These are phyloP conservation scores for Trypanosoma avium DNA, from an alignment of 208 protist genomes.

Conservation along the genomic window DNA sequence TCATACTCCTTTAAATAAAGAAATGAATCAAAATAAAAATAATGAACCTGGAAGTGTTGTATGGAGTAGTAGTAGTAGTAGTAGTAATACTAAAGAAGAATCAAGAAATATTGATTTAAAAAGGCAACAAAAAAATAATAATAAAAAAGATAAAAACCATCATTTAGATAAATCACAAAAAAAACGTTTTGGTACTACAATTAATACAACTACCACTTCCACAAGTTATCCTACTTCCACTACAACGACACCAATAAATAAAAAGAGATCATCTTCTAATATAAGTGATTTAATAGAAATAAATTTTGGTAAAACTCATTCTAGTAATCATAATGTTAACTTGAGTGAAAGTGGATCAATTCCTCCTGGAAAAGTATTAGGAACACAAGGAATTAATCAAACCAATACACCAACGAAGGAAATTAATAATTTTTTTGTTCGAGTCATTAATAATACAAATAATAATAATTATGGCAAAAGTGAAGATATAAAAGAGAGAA, in stretches of 20 bases:
- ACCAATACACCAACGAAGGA: neutral
- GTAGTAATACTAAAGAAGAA: conserved; percentile 11
- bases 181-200: neutral
- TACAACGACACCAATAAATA: neutral
- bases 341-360: neutral
- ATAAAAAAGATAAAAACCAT: neutral
- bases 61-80: conserved; percentile 8
- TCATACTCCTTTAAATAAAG: neutral
- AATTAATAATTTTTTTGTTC: conserved; percentile 11
- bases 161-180: neutral
- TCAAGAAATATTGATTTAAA: too few relatives aligned
- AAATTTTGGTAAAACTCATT: neutral
- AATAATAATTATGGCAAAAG: neutral
- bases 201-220: neutral
- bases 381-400: neutral
- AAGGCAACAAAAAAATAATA: neutral
- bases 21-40: neutral
- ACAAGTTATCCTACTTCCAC: neutral
- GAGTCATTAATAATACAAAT: conserved; percentile 3
- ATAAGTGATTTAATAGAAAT: neutral
- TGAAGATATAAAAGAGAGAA: neutral
- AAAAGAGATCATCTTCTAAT: neutral
- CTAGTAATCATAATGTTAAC: neutral
- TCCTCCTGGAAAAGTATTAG: neutral
- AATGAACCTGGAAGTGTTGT: conserved; percentile 5